These are phyloP conservation scores for Aspergillus jensenii DNA, from an alignment of 2,329 filamentous ascomycete species.

Conservation along the genomic window DNA sequence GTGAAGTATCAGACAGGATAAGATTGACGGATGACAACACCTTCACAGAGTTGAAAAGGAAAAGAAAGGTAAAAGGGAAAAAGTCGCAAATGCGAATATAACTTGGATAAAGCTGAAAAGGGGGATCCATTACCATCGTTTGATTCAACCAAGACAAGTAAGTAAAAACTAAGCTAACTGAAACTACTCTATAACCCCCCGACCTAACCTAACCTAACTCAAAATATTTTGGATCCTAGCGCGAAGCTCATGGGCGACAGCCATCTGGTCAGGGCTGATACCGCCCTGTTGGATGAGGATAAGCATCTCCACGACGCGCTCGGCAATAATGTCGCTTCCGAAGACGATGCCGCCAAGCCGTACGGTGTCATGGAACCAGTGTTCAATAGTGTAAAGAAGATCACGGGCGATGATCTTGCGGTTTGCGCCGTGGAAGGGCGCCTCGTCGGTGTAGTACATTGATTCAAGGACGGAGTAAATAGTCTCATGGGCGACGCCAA, in stretches of 20 bases:
- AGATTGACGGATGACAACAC: background rate
- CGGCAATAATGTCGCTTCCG: slow-evolving; percentile 60
- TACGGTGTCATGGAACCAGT: slow-evolving; percentile 61
- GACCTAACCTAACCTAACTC: slow-evolving; percentile 23
- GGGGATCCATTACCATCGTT: background rate
- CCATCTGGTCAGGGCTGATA: slow-evolving; percentile 39
- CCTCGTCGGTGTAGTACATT: slow-evolving; percentile 67
- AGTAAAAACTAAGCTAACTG: background rate
- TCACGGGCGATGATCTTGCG: slow-evolving; percentile 60
- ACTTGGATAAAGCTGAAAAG: background rate
- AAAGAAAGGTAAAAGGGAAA: background rate
- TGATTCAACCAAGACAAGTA: background rate
- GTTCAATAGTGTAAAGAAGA: slow-evolving; percentile 60
- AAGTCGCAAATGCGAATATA: background rate
- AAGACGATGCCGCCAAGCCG: slow-evolving; percentile 57
- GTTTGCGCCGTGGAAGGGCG: slow-evolving; percentile 61
- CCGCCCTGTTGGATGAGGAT: slow-evolving; percentile 46
- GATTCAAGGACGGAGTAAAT: slow-evolving; percentile 63
- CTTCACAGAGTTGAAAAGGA: background rate
- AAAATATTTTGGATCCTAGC: slow-evolving; percentile 42
- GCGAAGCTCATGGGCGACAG: slow-evolving; percentile 42
- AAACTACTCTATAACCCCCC: background rate
- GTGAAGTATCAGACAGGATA: background rate
- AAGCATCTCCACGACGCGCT: slow-evolving; percentile 47
- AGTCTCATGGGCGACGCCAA: slow-evolving; percentile 61